These are phyloP conservation scores for Noccaea caerulescens DNA, from an alignment of 345 rosid genomes.

Conservation along the genomic window DNA sequence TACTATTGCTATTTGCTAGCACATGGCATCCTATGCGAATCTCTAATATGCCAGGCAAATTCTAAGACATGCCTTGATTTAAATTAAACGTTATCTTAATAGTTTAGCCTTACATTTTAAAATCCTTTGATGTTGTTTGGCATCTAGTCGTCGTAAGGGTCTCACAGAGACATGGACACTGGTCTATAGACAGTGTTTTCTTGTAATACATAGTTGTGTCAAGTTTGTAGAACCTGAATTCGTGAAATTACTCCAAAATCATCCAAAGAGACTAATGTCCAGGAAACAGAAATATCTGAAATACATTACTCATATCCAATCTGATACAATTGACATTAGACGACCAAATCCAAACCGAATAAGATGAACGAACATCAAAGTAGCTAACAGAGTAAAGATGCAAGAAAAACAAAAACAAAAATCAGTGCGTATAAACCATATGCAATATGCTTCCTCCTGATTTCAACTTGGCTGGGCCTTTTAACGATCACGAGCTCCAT, in stretches of 20 bases:
- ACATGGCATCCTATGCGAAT: conserved; percentile 22
- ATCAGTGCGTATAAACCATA: neutral
- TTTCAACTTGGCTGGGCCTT: neutral
- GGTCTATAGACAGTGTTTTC: no score
- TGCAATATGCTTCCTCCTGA: conserved; percentile 8
- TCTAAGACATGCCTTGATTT: neutral
- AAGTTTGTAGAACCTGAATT: neutral
- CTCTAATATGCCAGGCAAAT: neutral
- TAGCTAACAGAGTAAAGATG: conserved; percentile 10
- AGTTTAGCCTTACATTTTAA: neutral
- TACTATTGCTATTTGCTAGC: neutral
- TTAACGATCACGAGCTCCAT: conserved; percentile 46
- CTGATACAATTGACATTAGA: neutral
- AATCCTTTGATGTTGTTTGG: neutral
- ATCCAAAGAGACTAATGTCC: neutral
- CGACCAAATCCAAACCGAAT: neutral
- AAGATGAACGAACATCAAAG: conserved; percentile 3
- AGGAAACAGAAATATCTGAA: neutral
- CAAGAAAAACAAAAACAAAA: neutral
- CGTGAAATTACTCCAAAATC: neutral
- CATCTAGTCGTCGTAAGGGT: conserved; percentile 3
- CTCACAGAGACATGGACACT: neutral
- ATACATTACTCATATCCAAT: neutral
- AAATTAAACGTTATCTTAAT: neutral
- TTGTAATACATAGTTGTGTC: neutral